Evolutionary conservation across 2,329 filamentous ascomycete genomes (phyloP), one percentile per base, ranked within the genome.

Genomic region (Colletotrichum sp.): DNA sequence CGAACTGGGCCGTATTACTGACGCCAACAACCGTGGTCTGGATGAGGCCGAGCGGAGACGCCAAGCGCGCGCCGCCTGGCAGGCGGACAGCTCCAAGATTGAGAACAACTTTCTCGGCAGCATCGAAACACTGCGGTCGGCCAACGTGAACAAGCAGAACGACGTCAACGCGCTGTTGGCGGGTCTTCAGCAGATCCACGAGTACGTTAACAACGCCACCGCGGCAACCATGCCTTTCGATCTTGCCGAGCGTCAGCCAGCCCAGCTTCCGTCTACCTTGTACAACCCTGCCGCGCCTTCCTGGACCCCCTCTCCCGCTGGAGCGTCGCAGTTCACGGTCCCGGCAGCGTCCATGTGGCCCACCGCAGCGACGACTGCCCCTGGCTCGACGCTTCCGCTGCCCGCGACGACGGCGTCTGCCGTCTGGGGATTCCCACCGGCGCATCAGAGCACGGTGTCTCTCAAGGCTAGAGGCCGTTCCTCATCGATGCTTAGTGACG

Each of bases 1-100:
- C 78, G 94, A 96, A 83, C 89, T 94, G 78, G 91, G 92, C 71
- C 92, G 92, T 79, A 92, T 96, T 79, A 89, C 90, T 28, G 91
- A 93, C 79, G 93, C 93, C 79, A 94, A 94, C 82, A 89, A 88
- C 66, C 89, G 92, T 65, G 92, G 91, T 2, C 86, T 93, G 24
- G 89, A 92, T 77, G 92, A 93, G 81, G 93, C 91, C 70, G 91
- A 92, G 78, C 89, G 90, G 12, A 88, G 89, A 52, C 87, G 87
- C 13, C 89, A 91, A 79, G 88, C 90, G 71, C 87, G 88, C 6
- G 83, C 83, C 24, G 82, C 83, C 3, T 88, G 89, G 78, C 84
- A 90, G 73, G 85, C 86, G 32, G 88, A 91, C 38, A 85, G 87
- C 6, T 79, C 80, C 13, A 85, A 84, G 24, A 84, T 87, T 10